Percentiles rank a stretch among this genome's conserved stretches.
phyloP scores from a whole-genome alignment of 2,329 filamentous ascomycete species.

The Aspergillus vadensis region DNA sequence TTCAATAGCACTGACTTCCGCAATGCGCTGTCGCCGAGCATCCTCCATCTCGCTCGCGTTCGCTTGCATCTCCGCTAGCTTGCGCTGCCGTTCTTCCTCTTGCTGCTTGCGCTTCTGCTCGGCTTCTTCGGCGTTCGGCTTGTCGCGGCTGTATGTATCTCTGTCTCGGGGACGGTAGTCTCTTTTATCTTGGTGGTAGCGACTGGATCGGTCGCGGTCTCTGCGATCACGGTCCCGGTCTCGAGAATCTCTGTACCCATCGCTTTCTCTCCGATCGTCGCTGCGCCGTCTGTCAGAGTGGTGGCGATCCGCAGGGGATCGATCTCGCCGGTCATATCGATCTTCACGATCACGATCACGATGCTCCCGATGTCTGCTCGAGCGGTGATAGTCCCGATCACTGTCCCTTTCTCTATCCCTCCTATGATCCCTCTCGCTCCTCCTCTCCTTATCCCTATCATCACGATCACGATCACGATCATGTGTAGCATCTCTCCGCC shows the following conservation, averaged over 20 bases:
- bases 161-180: slow-evolving; percentile 23
- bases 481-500: too few species aligned
- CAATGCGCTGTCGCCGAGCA: slow-evolving; percentile 69
- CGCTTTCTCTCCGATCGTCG: slow-evolving; percentile 14
- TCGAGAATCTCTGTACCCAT: slow-evolving; percentile 8
- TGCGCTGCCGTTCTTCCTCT: slow-evolving; percentile 44
- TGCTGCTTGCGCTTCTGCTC: slow-evolving; percentile 26
- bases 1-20: slow-evolving; percentile 67
- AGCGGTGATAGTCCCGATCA: slow-evolving; percentile 24
- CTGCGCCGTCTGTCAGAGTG: slow-evolving; percentile 15
- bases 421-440: slow-evolving; percentile 21
- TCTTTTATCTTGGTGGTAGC: slow-evolving; percentile 22
- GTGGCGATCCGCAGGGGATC: slow-evolving; percentile 27
- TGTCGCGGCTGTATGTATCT: slow-evolving; percentile 21
- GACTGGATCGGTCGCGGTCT: slow-evolving; percentile 18
- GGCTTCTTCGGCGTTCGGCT: slow-evolving; percentile 14
- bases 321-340: slow-evolving; percentile 25
- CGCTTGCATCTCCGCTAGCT: slow-evolving; percentile 72
- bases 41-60: slow-evolving; percentile 69
- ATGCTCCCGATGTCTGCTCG: slow-evolving; percentile 25
- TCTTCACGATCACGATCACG: slow-evolving; percentile 27
- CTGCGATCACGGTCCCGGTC: neutral
- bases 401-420: slow-evolving; percentile 20
- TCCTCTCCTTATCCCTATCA: slow-evolving; percentile 7
- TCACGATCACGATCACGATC: slow-evolving; percentile 14